Evolutionary conservation across 148 eudicot species (phyloP), one percentile per base, ranked within the genome.

Genomic region (Diospyros kaki): DNA sequence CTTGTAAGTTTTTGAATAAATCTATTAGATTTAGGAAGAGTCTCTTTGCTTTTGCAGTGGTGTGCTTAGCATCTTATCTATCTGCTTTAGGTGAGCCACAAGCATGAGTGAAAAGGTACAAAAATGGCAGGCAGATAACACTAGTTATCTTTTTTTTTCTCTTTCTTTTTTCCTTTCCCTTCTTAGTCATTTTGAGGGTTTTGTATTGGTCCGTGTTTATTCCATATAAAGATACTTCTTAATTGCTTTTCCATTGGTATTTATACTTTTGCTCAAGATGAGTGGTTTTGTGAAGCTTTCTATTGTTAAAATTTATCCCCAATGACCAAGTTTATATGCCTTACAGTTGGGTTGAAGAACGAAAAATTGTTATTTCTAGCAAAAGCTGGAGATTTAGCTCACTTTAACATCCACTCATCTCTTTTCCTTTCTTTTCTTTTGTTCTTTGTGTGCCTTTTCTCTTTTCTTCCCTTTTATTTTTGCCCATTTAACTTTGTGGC

Each of bases 391-490:
- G 63, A 74, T 58, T 14, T 69, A 59, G 46, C 51, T 18, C 65
- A 75, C 78, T 79, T 79, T 74, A 53, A 44, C 44, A 64, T 38
- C 75, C 78, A 75, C 75, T 63, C 75, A 64, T 74, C 78, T 63
- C 63, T 48, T 70, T 74, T 79, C 74, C 55, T 46, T 66, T 71
- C 75, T 51, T 40, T 15, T 6, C 44, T 62, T 62, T 62, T 62
- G 12, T 76, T 54, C 50, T 48, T 48, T 48, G 52, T 14, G 8
- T 55, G 8, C 12, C 66, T 79, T 64, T 62, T 60, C 72, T 68
- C 64, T 59, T 60, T 68, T 13, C 9, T 51, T 44, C 43, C 17
- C 71, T 28, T 56, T 73, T 73, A 5, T 48, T 62, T 12, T 72
- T 50, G 53, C 11, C 41, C 55, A 45, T 9, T 64, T n/a, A 58